Percentiles rank a stretch among this genome's conserved stretches.
phyloP scores from a whole-genome alignment of 441 rosid species.

The Erodium trifolium region DNA sequence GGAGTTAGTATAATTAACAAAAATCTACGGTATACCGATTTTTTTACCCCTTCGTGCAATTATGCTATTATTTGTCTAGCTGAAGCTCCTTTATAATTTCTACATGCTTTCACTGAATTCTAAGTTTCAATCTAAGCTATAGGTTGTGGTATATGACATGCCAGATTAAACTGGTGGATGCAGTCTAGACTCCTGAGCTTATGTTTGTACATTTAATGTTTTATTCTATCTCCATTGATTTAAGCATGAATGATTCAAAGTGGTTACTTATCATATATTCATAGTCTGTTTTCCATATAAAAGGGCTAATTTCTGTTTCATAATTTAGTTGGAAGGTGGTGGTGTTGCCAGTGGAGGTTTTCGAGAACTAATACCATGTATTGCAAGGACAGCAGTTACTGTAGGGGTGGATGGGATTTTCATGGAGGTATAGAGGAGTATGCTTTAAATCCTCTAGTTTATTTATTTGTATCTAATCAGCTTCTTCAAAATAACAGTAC shows the following conservation, averaged over 20 bases:
- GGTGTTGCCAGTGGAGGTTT: constrained; percentile 82
- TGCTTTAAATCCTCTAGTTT: not conserved
- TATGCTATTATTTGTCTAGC: not conserved
- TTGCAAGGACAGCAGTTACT: constrained; percentile 89
- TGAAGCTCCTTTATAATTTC: not conserved
- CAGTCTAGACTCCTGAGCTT: too few relatives aligned
- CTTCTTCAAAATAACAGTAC: too few relatives aligned
- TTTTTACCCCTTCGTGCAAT: not conserved
- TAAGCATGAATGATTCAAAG: too few relatives aligned
- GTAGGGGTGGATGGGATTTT: constrained; percentile 95
- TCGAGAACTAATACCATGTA: constrained; percentile 90
- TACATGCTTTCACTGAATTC: not conserved
- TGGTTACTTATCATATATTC: not conserved
- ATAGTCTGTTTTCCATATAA: constrained; percentile 6
- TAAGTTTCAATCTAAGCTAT: not conserved
- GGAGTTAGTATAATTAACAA: not conserved
- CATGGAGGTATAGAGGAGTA: constrained; percentile 67
- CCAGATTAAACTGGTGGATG: too few relatives aligned
- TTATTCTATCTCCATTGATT: too few relatives aligned
- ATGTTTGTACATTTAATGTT: too few relatives aligned
- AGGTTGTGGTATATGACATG: not conserved
- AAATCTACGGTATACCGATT: not conserved
- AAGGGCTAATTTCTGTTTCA: constrained; percentile 13
- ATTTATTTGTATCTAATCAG: not conserved
- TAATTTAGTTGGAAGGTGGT: not conserved